Percentiles rank a stretch among this genome's conserved stretches.
Conservation (phyloP, 257 asterid genomes). For the Phtheirospermum japonicum region DNA sequence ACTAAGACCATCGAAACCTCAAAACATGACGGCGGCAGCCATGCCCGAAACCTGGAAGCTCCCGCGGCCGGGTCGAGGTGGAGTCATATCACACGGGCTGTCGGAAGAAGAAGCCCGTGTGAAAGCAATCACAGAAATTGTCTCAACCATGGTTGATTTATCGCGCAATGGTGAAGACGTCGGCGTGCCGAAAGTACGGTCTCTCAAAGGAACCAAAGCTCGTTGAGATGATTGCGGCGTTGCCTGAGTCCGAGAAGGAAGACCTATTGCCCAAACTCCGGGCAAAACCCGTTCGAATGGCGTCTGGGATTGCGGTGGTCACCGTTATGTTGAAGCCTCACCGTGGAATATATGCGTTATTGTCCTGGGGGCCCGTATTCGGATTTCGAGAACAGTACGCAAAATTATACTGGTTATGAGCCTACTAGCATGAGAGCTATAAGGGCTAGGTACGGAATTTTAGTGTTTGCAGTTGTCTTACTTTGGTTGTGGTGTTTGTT, state of each 20-base stretch:
- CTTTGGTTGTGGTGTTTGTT: too few species aligned
- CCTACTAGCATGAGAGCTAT: constrained; percentile 99
- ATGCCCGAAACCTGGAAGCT: constrained; percentile 68
- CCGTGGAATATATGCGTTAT: constrained; percentile 93
- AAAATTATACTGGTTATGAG: constrained; percentile 96
- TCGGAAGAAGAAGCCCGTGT: constrained; percentile 95
- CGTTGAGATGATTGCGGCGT: constrained; percentile 96
- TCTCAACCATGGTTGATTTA: constrained; percentile 80
- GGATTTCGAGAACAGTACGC: constrained; percentile 97
- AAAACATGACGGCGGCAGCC: constrained; percentile 58
- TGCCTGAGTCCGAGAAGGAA: constrained; percentile 90
- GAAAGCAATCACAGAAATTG: constrained; percentile 92
- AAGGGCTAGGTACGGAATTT: constrained; percentile 72
- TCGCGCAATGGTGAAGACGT: constrained; percentile 87
- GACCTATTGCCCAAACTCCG: constrained; percentile 82
- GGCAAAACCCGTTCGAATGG: constrained; percentile 96
- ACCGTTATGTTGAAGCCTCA: constrained; percentile 99
- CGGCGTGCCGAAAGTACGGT: constrained; percentile 90
- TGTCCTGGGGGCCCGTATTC: constrained; percentile 99
- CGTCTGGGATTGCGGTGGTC: constrained; percentile 98
- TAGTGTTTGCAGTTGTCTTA: neutral
- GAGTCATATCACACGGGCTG: constrained; percentile 72
- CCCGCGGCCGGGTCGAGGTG: constrained; percentile 98
- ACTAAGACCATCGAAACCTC: neutral
- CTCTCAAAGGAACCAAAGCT: constrained; percentile 92